These are phyloP conservation scores for Hypoxylon cercidicola DNA, from an alignment of 495 filamentous ascomycete genomes.

Conservation along the genomic window DNA sequence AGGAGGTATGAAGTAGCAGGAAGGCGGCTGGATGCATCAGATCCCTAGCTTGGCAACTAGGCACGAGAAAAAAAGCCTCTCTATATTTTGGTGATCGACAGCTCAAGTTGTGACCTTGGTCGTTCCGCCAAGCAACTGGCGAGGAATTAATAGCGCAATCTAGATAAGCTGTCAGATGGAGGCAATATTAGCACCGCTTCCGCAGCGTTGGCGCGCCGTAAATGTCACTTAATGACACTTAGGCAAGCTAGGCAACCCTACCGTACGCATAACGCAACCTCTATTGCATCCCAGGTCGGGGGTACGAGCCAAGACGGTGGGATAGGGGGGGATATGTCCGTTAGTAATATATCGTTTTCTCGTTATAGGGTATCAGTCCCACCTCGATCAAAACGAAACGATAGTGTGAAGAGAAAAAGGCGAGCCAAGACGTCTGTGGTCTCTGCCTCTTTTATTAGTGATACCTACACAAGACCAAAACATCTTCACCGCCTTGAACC, in stretches of 20 bases:
- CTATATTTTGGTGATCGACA: slow-evolving; percentile 23
- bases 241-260: slow-evolving; percentile 21
- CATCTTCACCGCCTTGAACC: slow-evolving; percentile 30
- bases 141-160: slow-evolving; percentile 46
- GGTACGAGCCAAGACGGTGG: slow-evolving; percentile 23
- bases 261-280: slow-evolving; percentile 25
- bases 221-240: slow-evolving; percentile 23
- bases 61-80: slow-evolving; percentile 35
- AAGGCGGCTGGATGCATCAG: slow-evolving; percentile 36
- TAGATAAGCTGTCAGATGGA: slow-evolving; percentile 43
- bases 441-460: slow-evolving; percentile 14
- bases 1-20: slow-evolving; percentile 17
- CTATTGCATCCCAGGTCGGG: slow-evolving; percentile 31
- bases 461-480: slow-evolving; percentile 5
- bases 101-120: slow-evolving; percentile 17
- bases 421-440: slow-evolving; percentile 23
- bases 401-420: slow-evolving; percentile 7
- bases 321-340: slow-evolving; percentile 3
- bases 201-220: slow-evolving; percentile 31
- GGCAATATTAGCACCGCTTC: slow-evolving; percentile 27
- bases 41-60: slow-evolving; percentile 34
- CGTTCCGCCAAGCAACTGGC: slow-evolving; percentile 40
- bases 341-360: slow-evolving; percentile 23
- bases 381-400: slow-evolving; percentile 14
- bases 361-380: slow-evolving; percentile 12